Evolutionary conservation across 2,329 filamentous ascomycete genomes (phyloP).

Genomic region (Golovinomyces cichoracearum): DNA sequence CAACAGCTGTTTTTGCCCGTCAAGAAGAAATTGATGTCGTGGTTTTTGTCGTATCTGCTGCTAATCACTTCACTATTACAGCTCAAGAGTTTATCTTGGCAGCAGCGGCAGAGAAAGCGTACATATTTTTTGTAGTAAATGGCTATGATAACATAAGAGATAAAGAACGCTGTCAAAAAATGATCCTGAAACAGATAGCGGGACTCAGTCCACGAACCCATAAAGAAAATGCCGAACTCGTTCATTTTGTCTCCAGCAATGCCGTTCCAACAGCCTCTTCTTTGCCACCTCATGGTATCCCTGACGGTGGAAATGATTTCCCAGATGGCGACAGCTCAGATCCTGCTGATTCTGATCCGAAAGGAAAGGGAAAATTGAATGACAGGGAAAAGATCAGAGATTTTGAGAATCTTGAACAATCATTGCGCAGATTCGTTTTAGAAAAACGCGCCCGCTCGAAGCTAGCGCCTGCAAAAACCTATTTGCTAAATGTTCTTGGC

Average conservation of each 20-base stretch:
- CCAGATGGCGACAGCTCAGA: conserved; percentile 27
- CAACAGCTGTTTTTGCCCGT: conserved; percentile 83
- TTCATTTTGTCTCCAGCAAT: conserved; percentile 95
- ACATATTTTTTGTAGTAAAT: conserved; percentile 97
- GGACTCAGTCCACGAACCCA: conserved; percentile 73
- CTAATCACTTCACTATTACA: conserved; percentile 91
- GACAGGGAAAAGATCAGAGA: conserved; percentile 69
- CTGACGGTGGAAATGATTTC: conserved; percentile 18
- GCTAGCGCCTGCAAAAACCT: conserved; percentile 81
- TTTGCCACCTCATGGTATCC: conserved; percentile 26
- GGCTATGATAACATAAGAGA: conserved; percentile 86
- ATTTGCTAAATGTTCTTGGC: conserved; percentile 74
- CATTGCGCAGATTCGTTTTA: conserved; percentile 71
- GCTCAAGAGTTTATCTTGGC: conserved; percentile 96
- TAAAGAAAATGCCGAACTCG: conserved; percentile 77
- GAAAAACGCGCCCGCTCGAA: conserved; percentile 92
- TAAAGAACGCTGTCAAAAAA: conserved; percentile 70
- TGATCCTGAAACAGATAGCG: conserved; percentile 72
- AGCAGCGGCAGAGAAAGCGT: conserved; percentile 86
- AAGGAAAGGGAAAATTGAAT: conserved; percentile 51
- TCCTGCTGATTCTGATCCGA: conserved; percentile 24
- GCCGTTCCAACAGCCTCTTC: conserved; percentile 51
- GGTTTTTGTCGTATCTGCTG: conserved; percentile 89
- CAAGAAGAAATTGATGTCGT: conserved; percentile 98
- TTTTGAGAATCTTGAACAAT: conserved; percentile 72